Percentiles rank a stretch among this genome's conserved stretches.
These are phyloP conservation scores for Alternaria ventricosa DNA, from an alignment of 2,329 filamentous ascomycete genomes.

Conservation along the genomic window DNA sequence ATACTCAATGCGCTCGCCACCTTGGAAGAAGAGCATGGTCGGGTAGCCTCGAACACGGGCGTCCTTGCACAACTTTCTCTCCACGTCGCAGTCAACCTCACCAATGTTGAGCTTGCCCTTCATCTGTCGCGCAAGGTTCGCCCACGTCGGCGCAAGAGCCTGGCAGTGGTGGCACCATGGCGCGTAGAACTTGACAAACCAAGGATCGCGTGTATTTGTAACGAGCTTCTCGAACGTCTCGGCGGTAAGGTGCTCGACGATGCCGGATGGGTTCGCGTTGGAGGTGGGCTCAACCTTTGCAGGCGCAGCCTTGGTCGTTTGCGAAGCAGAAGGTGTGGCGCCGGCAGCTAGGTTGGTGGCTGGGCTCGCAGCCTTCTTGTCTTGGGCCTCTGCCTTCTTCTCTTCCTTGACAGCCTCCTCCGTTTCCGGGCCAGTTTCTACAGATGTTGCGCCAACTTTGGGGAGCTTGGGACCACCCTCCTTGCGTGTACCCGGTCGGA, in stretches of 20 bases:
- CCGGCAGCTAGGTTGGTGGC: not conserved
- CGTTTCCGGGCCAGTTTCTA: slow-evolving; percentile 52
- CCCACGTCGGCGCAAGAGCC: slow-evolving; percentile 88
- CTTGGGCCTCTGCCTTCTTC: slow-evolving; percentile 21
- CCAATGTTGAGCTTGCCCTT: slow-evolving; percentile 87
- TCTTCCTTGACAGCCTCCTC: slow-evolving; percentile 47
- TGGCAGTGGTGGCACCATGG: slow-evolving; percentile 98
- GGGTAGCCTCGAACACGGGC: slow-evolving; percentile 81
- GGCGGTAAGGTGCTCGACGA: slow-evolving; percentile 76
- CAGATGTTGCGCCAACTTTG: slow-evolving; percentile 66
- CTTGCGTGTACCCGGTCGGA: slow-evolving; percentile 81
- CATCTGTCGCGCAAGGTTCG: slow-evolving; percentile 89
- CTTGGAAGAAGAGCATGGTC: slow-evolving; percentile 90
- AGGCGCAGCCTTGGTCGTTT: slow-evolving; percentile 33
- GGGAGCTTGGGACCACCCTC: slow-evolving; percentile 71
- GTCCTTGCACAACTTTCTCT: slow-evolving; percentile 90
- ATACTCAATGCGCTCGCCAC: slow-evolving; percentile 91
- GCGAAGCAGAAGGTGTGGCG: slow-evolving; percentile 28
- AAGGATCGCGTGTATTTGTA: slow-evolving; percentile 85
- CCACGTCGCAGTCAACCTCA: slow-evolving; percentile 92
- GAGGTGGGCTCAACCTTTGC: slow-evolving; percentile 32
- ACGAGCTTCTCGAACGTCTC: slow-evolving; percentile 87
- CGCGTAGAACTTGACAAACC: slow-evolving; percentile 99
- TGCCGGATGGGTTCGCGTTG: slow-evolving; percentile 73
- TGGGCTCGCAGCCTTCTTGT: slow-evolving; percentile 6